Percentiles rank a stretch among this genome's conserved stretches.
These are phyloP conservation scores for Pseudogymnoascus sp. DNA, from an alignment of 2,329 filamentous ascomycete species.

Conservation along the genomic window DNA sequence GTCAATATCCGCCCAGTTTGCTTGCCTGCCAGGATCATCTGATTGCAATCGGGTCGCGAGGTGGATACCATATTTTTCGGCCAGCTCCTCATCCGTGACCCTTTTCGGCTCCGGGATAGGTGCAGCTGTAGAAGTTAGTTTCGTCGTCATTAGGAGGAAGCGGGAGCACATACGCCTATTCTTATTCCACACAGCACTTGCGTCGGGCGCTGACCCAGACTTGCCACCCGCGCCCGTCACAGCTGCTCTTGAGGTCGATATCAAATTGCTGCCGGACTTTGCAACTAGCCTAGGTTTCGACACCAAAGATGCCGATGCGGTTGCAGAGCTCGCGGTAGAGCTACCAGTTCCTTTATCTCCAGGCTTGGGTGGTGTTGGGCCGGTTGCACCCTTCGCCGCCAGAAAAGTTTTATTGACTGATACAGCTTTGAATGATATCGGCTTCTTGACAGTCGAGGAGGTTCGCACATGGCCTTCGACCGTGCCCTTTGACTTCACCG, in stretches of 20 bases:
- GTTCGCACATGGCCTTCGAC: slow-evolving; percentile 52
- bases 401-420: slow-evolving; percentile 81
- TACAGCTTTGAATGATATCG: slow-evolving; percentile 72
- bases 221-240: slow-evolving; percentile 48
- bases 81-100: slow-evolving; percentile 77
- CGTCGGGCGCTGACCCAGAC: slow-evolving; percentile 53
- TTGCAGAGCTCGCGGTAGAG: slow-evolving; percentile 36
- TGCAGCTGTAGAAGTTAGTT: slow-evolving; percentile 40
- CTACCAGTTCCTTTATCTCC: slow-evolving; percentile 40
- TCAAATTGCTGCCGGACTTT: slow-evolving; percentile 58
- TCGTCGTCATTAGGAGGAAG: slow-evolving; percentile 7
- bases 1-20: slow-evolving; percentile 85
- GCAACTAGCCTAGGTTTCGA: slow-evolving; percentile 67
- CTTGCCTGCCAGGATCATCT: slow-evolving; percentile 65
- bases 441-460: slow-evolving; percentile 61
- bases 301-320: slow-evolving; percentile 40
- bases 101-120: slow-evolving; percentile 68
- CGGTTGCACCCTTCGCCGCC: slow-evolving; percentile 54
- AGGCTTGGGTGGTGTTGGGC: slow-evolving; percentile 40
- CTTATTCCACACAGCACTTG: slow-evolving; percentile 78
- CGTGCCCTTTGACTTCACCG: slow-evolving; percentile 50
- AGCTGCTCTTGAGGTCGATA: slow-evolving; percentile 39
- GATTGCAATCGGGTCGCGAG: slow-evolving; percentile 70
- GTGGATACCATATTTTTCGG: slow-evolving; percentile 79
- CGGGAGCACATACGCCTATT: slow-evolving; percentile 59